phyloP scores from a whole-genome alignment of 257 asterid genomes.

The Nicotiana tomentosiformis region DNA sequence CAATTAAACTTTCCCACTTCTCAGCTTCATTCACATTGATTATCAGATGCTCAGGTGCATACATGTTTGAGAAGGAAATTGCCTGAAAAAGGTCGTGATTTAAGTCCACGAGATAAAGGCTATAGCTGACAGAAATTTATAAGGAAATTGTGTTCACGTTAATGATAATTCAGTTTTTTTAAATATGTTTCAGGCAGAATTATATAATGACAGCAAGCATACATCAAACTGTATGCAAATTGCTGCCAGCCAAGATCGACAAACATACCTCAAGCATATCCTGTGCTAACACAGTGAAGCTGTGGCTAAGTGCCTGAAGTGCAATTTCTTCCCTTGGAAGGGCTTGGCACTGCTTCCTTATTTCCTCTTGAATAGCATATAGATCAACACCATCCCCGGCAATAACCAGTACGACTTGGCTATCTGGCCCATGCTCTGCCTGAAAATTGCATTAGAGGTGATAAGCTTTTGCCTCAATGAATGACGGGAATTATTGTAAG shows the following conservation, averaged over 20 bases:
- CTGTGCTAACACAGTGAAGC: constrained; percentile 76
- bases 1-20: constrained; percentile 80
- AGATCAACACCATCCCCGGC: constrained; percentile 80
- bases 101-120: constrained; percentile 8
- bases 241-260: background rate
- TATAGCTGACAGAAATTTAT: background rate
- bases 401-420: constrained; percentile 95
- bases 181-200: background rate
- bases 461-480: background rate
- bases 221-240: constrained; percentile 9
- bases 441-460: constrained; percentile 27
- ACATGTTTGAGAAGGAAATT: constrained; percentile 71
- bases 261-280: constrained; percentile 82
- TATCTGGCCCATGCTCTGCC: constrained; percentile 99
- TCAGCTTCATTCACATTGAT: constrained; percentile 90
- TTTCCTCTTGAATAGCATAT: constrained; percentile 59
- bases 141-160: background rate
- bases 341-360: constrained; percentile 67
- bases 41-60: constrained; percentile 96
- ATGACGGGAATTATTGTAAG: background rate
- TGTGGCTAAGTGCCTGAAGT: constrained; percentile 78
- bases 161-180: background rate
- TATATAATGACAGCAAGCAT: background rate
- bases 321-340: constrained; percentile 91
- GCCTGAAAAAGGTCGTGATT: constrained; percentile 43